Evolutionary conservation across 495 filamentous ascomycete species (phyloP).

Genomic region (Penicillium riverlandense): DNA sequence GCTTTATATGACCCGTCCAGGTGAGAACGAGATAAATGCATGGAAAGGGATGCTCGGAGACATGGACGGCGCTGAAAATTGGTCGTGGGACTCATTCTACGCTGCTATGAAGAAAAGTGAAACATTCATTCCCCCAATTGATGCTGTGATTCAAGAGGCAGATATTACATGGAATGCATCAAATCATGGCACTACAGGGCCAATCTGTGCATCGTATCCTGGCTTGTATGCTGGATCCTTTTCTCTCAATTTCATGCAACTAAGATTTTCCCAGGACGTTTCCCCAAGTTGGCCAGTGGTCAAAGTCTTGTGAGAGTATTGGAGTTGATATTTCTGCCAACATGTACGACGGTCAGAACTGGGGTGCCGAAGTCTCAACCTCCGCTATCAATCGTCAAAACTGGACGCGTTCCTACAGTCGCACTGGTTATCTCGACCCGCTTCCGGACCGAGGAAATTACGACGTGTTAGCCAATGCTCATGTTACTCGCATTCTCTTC

Average conservation of each 20-base stretch:
- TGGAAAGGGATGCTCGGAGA: slow-evolving; percentile 24
- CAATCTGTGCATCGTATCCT: slow-evolving; percentile 46
- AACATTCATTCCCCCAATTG: slow-evolving; percentile 30
- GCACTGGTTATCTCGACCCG: slow-evolving; percentile 34
- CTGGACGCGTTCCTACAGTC: slow-evolving; percentile 29
- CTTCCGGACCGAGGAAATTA: slow-evolving; percentile 29
- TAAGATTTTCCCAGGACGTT: slow-evolving; percentile 18
- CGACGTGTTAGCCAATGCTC: slow-evolving; percentile 35
- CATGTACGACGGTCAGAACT: slow-evolving; percentile 26
- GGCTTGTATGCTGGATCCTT: slow-evolving; percentile 17
- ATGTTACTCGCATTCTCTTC: slow-evolving; percentile 37
- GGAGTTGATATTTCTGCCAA: slow-evolving; percentile 16
- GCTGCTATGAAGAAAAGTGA: slow-evolving; percentile 32
- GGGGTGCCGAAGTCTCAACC: slow-evolving; percentile 24
- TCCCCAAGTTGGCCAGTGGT: slow-evolving; percentile 23
- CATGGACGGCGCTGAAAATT: slow-evolving; percentile 28
- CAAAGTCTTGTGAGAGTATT: slow-evolving; percentile 12
- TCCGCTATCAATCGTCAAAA: slow-evolving; percentile 27
- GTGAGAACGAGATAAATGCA: slow-evolving; percentile 24
- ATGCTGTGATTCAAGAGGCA: slow-evolving; percentile 28
- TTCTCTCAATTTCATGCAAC: background rate
- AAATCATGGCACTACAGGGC: slow-evolving; percentile 29
- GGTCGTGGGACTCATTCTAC: slow-evolving; percentile 27
- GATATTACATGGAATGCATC: slow-evolving; percentile 29
- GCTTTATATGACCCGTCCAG: slow-evolving; percentile 26